Percentiles rank a stretch among this genome's conserved stretches.
Evolutionary conservation across 2,329 filamentous ascomycete genomes (phyloP).

Genomic region (Amauroascus niger): DNA sequence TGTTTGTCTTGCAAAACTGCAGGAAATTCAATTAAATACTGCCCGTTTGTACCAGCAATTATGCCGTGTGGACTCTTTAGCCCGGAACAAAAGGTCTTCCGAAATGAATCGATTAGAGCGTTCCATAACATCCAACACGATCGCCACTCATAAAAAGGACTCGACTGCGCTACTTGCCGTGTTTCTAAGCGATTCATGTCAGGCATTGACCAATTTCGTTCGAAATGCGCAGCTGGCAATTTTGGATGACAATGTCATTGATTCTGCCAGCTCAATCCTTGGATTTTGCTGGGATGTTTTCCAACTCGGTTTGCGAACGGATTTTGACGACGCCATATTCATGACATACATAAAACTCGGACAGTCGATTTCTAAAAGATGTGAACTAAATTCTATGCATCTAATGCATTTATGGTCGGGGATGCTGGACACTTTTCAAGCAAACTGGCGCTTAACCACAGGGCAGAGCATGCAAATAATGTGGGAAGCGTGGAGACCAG

Average conservation of each 20-base stretch:
- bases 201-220: slow-evolving; percentile 29
- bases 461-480: slow-evolving; percentile 71
- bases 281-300: slow-evolving; percentile 44
- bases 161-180: slow-evolving; percentile 32
- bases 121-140: slow-evolving; percentile 34
- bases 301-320: slow-evolving; percentile 30
- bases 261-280: slow-evolving; percentile 28
- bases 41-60: slow-evolving; percentile 29
- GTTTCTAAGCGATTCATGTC: slow-evolving; percentile 33
- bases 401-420: slow-evolving; percentile 25
- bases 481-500: slow-evolving; percentile 63
- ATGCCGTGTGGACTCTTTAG: slow-evolving; percentile 26
- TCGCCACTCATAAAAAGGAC: slow-evolving; percentile 35
- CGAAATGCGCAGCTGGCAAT: slow-evolving; percentile 15
- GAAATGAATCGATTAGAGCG: slow-evolving; percentile 36
- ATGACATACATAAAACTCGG: slow-evolving; percentile 45
- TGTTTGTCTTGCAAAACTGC: slow-evolving; percentile 27
- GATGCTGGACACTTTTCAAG: slow-evolving; percentile 49
- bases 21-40: slow-evolving; percentile 31
- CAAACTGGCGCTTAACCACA: slow-evolving; percentile 61
- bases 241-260: slow-evolving; percentile 23
- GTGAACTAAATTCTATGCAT: slow-evolving; percentile 23
- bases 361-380: slow-evolving; percentile 27
- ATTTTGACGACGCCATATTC: slow-evolving; percentile 46
- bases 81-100: slow-evolving; percentile 31